phyloP scores from a whole-genome alignment of 2,329 filamentous ascomycete species.

The Gnomoniopsis smithogilvyi region DNA sequence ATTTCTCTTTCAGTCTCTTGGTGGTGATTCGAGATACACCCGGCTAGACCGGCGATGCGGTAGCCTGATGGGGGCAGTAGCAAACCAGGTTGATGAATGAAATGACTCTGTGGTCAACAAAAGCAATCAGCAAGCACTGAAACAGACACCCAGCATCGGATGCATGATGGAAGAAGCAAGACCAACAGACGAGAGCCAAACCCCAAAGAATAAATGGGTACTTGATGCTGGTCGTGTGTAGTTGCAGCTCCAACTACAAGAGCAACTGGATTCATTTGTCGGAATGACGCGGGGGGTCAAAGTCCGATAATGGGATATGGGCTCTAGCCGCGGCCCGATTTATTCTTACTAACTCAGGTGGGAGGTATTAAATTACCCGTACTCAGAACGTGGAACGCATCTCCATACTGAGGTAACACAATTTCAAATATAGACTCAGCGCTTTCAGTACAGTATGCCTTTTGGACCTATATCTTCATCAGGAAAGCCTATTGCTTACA shows the following conservation, averaged over 20 bases:
- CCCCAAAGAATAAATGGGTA: background rate
- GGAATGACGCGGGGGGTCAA: background rate
- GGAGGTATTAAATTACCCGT: background rate
- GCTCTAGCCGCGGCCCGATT: background rate
- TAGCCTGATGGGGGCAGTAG: background rate
- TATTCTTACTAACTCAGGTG: background rate
- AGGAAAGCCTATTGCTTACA: background rate
- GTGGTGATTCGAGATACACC: background rate
- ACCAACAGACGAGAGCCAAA: background rate
- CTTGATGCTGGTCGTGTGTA: background rate
- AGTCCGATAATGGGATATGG: background rate
- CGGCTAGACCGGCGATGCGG: constrained; percentile 5
- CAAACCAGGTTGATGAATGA: background rate
- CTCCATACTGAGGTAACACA: background rate
- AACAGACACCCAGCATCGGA: background rate
- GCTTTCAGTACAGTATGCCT: background rate
- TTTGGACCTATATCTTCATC: too few relatives aligned
- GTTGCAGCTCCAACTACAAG: background rate
- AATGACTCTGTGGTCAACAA: background rate
- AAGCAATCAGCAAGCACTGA: background rate
- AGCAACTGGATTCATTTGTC: background rate
- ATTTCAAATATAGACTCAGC: background rate
- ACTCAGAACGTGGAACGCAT: background rate
- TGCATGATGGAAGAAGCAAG: background rate
- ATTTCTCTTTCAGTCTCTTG: background rate